Percentiles rank a stretch among this genome's conserved stretches.
Evolutionary conservation across 129 eudicot genomes (phyloP).

Genomic region (Pulicaria dysenterica): DNA sequence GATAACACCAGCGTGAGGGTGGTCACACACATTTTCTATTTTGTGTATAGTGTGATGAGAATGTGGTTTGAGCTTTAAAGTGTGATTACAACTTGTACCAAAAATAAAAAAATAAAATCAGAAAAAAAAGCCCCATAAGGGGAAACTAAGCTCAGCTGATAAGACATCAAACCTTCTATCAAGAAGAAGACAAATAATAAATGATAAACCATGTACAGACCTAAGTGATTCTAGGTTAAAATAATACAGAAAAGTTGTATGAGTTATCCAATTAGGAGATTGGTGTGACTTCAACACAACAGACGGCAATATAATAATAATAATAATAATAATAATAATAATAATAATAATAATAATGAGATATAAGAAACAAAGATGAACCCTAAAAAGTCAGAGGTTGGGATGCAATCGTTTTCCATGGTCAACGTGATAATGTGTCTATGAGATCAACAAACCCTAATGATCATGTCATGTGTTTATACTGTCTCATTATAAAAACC

Average conservation of each 20-base stretch:
- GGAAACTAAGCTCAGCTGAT: background rate
- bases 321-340: background rate
- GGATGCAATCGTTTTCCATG: conserved; percentile 20
- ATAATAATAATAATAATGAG: background rate
- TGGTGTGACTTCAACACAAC: background rate
- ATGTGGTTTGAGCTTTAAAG: too few relatives aligned
- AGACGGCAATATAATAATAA: background rate
- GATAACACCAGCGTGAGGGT: too few relatives aligned
- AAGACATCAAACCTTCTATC: conserved; percentile 2
- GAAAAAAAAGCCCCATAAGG: too few relatives aligned
- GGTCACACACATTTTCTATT: too few relatives aligned
- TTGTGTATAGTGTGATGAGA: too few relatives aligned
- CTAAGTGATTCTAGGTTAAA: conserved; percentile 13
- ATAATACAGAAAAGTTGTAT: background rate
- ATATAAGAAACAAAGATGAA: background rate
- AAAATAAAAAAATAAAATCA: too few relatives aligned
- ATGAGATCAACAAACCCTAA: conserved; percentile 12
- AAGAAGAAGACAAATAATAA: too few relatives aligned
- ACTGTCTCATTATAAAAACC: conserved; percentile 8
- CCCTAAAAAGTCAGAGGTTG: conserved; percentile 32
- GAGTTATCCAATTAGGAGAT: background rate
- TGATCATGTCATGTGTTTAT: conserved; percentile 17
- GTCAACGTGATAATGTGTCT: conserved; percentile 29
- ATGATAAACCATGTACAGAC: background rate
- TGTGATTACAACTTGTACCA: too few relatives aligned